These are phyloP conservation scores for Nannizziopsis arthrosporioides DNA, from an alignment of 2,329 filamentous ascomycete genomes.

Conservation along the genomic window DNA sequence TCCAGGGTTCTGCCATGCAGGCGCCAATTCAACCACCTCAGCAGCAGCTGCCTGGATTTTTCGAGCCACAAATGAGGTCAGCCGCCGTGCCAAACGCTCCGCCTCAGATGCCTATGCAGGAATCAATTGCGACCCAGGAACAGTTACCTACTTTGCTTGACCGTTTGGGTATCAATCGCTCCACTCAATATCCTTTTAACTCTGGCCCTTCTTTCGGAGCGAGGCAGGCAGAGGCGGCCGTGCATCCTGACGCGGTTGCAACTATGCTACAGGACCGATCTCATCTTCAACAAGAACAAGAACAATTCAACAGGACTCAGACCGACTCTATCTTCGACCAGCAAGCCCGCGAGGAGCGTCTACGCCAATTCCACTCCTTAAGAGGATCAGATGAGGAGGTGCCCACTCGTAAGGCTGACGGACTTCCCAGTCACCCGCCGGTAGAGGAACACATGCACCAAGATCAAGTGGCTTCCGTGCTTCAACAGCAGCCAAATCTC, in stretches of 20 bases:
- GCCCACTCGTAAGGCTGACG: conserved; percentile 27
- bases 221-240: conserved; percentile 30
- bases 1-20: conserved; percentile 49
- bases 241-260: conserved; percentile 46
- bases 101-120: conserved; percentile 35
- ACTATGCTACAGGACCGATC: conserved; percentile 51
- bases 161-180: conserved; percentile 49
- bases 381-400: conserved; percentile 52
- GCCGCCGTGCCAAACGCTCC: conserved; percentile 30
- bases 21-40: conserved; percentile 47
- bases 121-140: conserved; percentile 52
- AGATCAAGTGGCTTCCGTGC: conserved; percentile 18
- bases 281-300: conserved; percentile 50
- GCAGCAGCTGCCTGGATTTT: conserved; percentile 54
- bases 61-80: conserved; percentile 47
- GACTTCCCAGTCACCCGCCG: conserved; percentile 29
- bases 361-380: conserved; percentile 73
- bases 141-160: conserved; percentile 55
- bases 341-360: conserved; percentile 50
- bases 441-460: conserved; percentile 13
- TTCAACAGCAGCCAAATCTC: conserved; percentile 18
- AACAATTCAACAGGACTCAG: conserved; percentile 39
- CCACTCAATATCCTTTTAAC: conserved; percentile 37
- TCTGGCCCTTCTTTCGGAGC: conserved; percentile 37
- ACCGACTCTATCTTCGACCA: conserved; percentile 38